Percentiles rank a stretch among this genome's conserved stretches.
phyloP scores from a whole-genome alignment of 257 asterid genomes.

The Solanum lignicaule region DNA sequence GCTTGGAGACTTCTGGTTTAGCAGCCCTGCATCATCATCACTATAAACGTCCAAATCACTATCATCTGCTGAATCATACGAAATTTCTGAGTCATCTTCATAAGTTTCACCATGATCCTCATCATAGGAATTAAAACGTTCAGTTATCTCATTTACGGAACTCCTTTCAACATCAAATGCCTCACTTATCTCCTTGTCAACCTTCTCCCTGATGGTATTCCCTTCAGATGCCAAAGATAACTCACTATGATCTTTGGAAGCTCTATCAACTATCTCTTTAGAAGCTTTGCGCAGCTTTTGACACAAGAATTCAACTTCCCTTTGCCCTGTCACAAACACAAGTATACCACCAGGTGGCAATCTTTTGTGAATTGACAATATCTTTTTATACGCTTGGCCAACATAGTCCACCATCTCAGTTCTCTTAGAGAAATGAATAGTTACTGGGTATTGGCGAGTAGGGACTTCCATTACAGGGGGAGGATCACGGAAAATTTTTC shows the following conservation, averaged over 20 bases:
- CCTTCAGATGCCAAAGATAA: conserved; percentile 22
- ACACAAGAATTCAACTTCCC: conserved; percentile 84
- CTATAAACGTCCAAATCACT: conserved; percentile 57
- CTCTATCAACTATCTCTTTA: conserved; percentile 28
- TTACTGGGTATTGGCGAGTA: conserved; percentile 82
- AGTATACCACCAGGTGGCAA: conserved; percentile 94
- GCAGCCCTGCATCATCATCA: conserved; percentile 37
- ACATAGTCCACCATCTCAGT: conserved; percentile 75
- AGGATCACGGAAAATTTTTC: conserved; percentile 47
- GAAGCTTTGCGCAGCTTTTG: conserved; percentile 57
- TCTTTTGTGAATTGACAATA: conserved; percentile 80
- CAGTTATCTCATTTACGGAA: conserved; percentile 45
- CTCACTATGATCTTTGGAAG: conserved; percentile 15
- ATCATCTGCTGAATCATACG: conserved; percentile 57
- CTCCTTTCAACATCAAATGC: conserved; percentile 64
- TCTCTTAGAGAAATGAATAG: conserved; percentile 71
- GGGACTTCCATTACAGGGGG: conserved; percentile 89
- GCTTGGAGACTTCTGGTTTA: conserved; percentile 15
- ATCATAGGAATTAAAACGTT: conserved; percentile 46
- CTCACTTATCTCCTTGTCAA: conserved; percentile 56
- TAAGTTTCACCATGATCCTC: conserved; percentile 40
- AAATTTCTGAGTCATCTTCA: conserved; percentile 51
- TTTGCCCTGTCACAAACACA: conserved; percentile 89
- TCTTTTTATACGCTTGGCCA: conserved; percentile 84
- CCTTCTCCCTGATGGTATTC: conserved; percentile 29